These are phyloP conservation scores for Fomes fomentarius DNA, from an alignment of 1,284 basidiomycete genomes.

Conservation along the genomic window DNA sequence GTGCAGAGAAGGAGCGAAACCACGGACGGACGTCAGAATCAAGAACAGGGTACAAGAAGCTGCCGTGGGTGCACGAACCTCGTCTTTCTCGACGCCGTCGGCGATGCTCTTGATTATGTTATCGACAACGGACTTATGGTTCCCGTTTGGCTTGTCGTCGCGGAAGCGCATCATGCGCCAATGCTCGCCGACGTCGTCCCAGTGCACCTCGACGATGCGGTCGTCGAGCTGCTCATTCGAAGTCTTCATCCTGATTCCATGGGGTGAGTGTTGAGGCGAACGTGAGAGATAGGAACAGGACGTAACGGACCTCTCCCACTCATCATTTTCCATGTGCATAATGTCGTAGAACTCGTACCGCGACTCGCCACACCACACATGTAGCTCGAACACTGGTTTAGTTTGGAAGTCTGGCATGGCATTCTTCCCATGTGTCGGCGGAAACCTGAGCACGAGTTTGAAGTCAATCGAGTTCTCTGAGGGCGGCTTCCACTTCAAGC, in stretches of 20 bases:
- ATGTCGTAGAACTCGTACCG: conserved; percentile 88
- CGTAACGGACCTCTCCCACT: conserved; percentile 85
- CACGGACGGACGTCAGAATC: conserved; percentile 5
- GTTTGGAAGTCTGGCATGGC: conserved; percentile 76
- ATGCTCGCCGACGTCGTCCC: conserved; percentile 68
- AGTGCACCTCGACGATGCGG: conserved; percentile 91
- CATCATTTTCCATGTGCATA: conserved; percentile 85
- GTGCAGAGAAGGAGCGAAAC: conserved; percentile 1
- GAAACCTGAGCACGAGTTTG: conserved; percentile 92
- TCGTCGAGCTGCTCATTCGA: conserved; percentile 91
- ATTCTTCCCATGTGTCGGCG: conserved; percentile 59
- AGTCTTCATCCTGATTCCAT: conserved; percentile 75
- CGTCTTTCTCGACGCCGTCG: conserved; percentile 88
- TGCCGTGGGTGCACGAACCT: conserved; percentile 51
- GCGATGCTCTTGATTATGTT: conserved; percentile 87
- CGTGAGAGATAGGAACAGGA: background rate
- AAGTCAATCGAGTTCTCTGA: conserved; percentile 99
- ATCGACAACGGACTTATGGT: conserved; percentile 81
- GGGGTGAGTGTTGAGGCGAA: background rate
- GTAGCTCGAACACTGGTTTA: conserved; percentile 87
- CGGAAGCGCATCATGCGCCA: conserved; percentile 94
- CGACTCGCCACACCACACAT: conserved; percentile 75
- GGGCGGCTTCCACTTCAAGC: conserved; percentile 99
- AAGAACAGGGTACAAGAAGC: background rate
- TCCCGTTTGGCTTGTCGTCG: conserved; percentile 90